phyloP scores from a whole-genome alignment of 441 rosid species.

The Hura crepitans region DNA sequence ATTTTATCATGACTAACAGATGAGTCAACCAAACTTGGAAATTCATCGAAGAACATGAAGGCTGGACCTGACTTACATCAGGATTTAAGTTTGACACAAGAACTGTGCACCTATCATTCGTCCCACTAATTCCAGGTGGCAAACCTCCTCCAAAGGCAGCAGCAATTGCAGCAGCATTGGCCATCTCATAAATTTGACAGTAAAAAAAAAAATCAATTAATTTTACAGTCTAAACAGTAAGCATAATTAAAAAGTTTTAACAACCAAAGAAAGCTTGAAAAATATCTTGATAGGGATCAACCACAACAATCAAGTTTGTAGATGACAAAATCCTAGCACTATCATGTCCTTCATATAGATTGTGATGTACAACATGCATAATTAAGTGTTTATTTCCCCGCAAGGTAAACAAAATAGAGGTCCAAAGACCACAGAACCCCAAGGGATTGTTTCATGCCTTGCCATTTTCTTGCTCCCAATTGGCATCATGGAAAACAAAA shows the following conservation, averaged over 20 bases:
- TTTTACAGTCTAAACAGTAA: constrained; percentile 6
- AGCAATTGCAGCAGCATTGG: constrained; percentile 86
- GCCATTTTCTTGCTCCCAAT: not conserved
- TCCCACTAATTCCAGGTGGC: constrained; percentile 96
- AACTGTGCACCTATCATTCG: constrained; percentile 88
- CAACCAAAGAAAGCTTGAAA: constrained; percentile 5
- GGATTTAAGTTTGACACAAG: constrained; percentile 84
- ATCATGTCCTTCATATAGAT: not conserved
- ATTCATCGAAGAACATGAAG: constrained; percentile 5
- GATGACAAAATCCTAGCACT: not conserved
- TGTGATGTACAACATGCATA: not conserved
- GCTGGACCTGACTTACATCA: constrained; percentile 52
- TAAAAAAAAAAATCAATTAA: not conserved
- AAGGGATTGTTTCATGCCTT: not conserved
- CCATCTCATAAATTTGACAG: constrained; percentile 47
- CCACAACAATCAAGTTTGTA: not conserved
- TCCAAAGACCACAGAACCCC: not conserved
- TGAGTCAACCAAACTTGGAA: constrained; percentile 3
- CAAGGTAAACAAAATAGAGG: not conserved
- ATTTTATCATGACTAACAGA: constrained; percentile 14
- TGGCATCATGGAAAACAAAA: not conserved
- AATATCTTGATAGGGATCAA: not conserved
- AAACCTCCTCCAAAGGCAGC: constrained; percentile 95
- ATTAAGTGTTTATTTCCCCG: not conserved
- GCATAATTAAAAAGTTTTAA: not conserved